A percentile compares a stretch with the other conserved stretches of the same genome.
These are phyloP conservation scores for Aspergillus wentii DNA, from an alignment of 495 filamentous ascomycete genomes.

Conservation along the genomic window DNA sequence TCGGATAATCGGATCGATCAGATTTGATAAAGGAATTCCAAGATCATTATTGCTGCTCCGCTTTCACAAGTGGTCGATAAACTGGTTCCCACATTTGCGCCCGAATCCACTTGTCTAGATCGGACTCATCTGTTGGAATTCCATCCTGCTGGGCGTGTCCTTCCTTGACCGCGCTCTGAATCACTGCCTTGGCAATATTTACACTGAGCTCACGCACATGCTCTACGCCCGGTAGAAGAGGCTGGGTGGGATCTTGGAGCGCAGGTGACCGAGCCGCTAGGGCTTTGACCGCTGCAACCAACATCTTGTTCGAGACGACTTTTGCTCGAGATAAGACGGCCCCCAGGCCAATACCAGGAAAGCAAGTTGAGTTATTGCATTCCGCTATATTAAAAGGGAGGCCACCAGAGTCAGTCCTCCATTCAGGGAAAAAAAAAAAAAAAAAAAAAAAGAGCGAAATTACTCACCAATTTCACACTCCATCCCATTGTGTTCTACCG, in stretches of 20 bases:
- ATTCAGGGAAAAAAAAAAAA: neutral
- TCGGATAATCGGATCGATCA: no score
- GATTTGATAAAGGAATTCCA: no score
- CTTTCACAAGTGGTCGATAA: slow-evolving; percentile 56
- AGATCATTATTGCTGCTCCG: no score
- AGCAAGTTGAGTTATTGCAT: slow-evolving; percentile 87
- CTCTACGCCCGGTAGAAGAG: slow-evolving; percentile 71
- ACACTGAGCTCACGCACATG: slow-evolving; percentile 73
- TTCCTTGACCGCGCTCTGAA: slow-evolving; percentile 64
- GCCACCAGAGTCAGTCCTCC: slow-evolving; percentile 1
- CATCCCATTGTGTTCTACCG: slow-evolving; percentile 62
- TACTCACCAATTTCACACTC: slow-evolving; percentile 58
- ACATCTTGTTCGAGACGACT: slow-evolving; percentile 69
- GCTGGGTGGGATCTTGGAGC: slow-evolving; percentile 47
- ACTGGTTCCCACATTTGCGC: slow-evolving; percentile 87
- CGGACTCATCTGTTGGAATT: slow-evolving; percentile 39
- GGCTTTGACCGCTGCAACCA: slow-evolving; percentile 72
- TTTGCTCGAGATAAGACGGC: slow-evolving; percentile 61
- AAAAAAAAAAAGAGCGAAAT: no score
- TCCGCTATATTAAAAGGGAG: slow-evolving; percentile 47
- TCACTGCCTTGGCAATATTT: slow-evolving; percentile 74
- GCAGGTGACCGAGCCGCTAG: slow-evolving; percentile 69
- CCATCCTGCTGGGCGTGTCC: slow-evolving; percentile 52
- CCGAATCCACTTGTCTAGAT: slow-evolving; percentile 74
- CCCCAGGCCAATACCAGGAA: slow-evolving; percentile 82